phyloP scores from a whole-genome alignment of 2,329 filamentous ascomycete species.

The Calcarisporium arbuscula region DNA sequence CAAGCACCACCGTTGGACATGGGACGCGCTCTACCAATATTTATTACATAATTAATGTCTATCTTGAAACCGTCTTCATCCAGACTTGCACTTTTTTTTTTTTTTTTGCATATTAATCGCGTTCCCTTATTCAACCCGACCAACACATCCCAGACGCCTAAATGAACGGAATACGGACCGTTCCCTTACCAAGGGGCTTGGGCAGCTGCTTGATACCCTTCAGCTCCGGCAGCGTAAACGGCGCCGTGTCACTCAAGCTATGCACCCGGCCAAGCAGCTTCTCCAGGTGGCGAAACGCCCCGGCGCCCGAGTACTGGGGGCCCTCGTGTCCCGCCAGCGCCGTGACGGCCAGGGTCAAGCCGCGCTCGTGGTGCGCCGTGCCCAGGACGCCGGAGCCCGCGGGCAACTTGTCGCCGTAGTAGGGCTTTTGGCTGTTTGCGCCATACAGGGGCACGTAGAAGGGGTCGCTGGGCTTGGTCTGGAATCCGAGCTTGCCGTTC shows the following conservation, averaged over 20 bases:
- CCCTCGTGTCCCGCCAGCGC: conserved; percentile 61
- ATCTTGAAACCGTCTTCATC: no score
- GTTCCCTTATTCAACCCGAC: no score
- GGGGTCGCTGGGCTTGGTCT: conserved; percentile 49
- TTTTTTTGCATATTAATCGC: no score
- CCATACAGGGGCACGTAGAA: conserved; percentile 56
- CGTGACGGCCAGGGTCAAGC: conserved; percentile 64
- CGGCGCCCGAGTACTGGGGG: conserved; percentile 61
- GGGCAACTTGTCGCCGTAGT: conserved; percentile 36
- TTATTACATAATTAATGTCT: no score
- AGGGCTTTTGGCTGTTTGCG: conserved; percentile 35
- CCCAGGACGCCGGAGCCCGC: conserved; percentile 64
- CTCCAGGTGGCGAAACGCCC: conserved; percentile 67
- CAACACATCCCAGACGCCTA: no score
- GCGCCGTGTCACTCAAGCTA: conserved; percentile 36
- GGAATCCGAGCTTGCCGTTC: conserved; percentile 66
- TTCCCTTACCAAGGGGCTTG: conserved; percentile 16
- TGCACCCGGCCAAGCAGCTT: conserved; percentile 66
- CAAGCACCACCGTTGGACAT: no score
- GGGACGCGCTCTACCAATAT: no score
- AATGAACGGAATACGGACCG: conserved; percentile 15
- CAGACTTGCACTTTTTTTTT: no score
- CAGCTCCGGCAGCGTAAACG: conserved; percentile 26
- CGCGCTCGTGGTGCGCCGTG: conserved; percentile 64
- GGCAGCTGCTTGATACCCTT: conserved; percentile 12